A percentile compares a stretch with the other conserved stretches of the same genome.
Evolutionary conservation across 1,284 basidiomycete species (phyloP).

Genomic region (Austroboletus novae-zelandiae): DNA sequence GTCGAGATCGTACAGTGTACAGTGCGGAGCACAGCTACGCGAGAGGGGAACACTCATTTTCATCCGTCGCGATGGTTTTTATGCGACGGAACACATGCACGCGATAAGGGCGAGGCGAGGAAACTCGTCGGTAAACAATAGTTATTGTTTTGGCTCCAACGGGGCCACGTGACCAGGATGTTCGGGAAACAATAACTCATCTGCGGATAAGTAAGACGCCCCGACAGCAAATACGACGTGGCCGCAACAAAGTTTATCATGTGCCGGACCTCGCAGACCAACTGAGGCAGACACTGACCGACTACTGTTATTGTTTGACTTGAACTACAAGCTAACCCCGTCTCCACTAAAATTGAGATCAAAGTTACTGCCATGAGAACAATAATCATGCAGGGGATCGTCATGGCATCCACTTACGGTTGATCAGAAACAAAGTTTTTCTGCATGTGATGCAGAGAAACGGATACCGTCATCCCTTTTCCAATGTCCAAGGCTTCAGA

Average conservation of each 20-base stretch:
- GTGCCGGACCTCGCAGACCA: conserved; percentile 7
- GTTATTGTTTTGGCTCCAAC: conserved; percentile 17
- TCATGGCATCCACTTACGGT: conserved; percentile 11
- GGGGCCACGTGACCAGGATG: conserved; percentile 21
- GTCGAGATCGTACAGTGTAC: conserved; percentile 10
- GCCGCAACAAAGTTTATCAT: conserved; percentile 15
- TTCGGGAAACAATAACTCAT: conserved; percentile 23
- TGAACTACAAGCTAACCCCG: neutral
- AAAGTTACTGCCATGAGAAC: neutral
- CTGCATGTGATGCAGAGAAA: too few species aligned
- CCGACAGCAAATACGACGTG: conserved; percentile 3
- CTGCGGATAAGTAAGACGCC: conserved; percentile 1
- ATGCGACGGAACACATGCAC: conserved; percentile 9
- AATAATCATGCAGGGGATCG: neutral
- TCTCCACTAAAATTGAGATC: neutral
- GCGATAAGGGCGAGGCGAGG: conserved; percentile 3
- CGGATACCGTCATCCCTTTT: neutral
- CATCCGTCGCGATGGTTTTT: conserved; percentile 14
- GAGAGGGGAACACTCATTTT: conserved; percentile 1
- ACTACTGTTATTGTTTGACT: conserved; percentile 16
- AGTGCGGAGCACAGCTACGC: conserved; percentile 31
- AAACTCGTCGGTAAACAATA: conserved; percentile 28
- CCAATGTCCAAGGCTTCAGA: conserved; percentile 27
- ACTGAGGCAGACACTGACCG: neutral
- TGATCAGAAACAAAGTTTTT: neutral